Evolutionary conservation across 306 rosid genomes (phyloP).

Genomic region (Echinosophora koreensis): DNA sequence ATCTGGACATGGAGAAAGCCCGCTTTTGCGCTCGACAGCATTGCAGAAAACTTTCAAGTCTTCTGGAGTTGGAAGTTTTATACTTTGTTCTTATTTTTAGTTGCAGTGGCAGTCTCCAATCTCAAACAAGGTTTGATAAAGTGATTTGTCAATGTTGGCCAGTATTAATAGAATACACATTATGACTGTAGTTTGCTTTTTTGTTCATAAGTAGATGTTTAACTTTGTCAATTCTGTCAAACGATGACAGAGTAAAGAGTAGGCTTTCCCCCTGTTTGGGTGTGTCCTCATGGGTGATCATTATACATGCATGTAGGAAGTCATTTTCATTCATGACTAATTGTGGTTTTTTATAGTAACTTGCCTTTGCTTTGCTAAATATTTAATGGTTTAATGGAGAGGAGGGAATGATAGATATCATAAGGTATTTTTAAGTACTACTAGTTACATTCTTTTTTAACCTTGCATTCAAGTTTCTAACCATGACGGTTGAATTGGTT

Average conservation of each 20-base stretch:
- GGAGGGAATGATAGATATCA: background rate
- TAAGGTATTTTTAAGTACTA: background rate
- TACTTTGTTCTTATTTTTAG: conserved; percentile 38
- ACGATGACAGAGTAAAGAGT: conserved; percentile 24
- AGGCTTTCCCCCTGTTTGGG: conserved; percentile 47
- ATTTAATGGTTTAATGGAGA: background rate
- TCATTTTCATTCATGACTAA: conserved; percentile 33
- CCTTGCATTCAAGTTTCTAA: no score
- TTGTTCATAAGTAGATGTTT: conserved; percentile 33
- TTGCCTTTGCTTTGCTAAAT: conserved; percentile 5
- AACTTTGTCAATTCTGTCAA: conserved; percentile 8
- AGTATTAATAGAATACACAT: conserved; percentile 35
- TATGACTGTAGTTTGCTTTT: conserved; percentile 21
- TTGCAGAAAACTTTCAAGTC: conserved; percentile 26
- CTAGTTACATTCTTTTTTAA: background rate
- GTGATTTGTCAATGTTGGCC: conserved; percentile 13
- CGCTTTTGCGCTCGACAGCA: conserved; percentile 33
- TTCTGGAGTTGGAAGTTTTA: conserved; percentile 40
- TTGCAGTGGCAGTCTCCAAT: conserved; percentile 39
- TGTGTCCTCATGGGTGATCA: conserved; percentile 44
- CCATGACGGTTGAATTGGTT: no score
- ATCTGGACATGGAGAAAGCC: conserved; percentile 28
- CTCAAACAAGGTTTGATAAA: conserved; percentile 8
- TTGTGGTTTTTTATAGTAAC: conserved; percentile 23
- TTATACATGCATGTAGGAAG: conserved; percentile 43